phyloP scores from a whole-genome alignment of 345 rosid species.

The Gossypium australe region DNA sequence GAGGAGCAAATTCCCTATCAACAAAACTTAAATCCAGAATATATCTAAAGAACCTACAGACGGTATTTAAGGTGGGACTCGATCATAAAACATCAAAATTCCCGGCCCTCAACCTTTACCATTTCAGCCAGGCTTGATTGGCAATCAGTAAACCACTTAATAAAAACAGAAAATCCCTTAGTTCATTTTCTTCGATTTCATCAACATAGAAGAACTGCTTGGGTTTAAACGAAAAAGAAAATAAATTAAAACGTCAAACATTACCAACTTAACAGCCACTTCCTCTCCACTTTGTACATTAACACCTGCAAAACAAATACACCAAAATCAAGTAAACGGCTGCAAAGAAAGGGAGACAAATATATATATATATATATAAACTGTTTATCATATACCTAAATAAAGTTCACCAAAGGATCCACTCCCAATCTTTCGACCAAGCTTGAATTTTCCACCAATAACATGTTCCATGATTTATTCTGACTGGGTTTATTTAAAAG shows the following conservation, averaged over 20 bases:
- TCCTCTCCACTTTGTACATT: conserved; percentile 73
- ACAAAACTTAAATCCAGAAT: too few species aligned
- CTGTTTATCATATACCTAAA: conserved; percentile 42
- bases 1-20: too few species aligned
- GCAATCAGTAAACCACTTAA: background rate
- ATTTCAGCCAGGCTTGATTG: too few species aligned
- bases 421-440: conserved; percentile 94
- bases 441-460: conserved; percentile 85
- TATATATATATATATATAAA: background rate
- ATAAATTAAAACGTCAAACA: background rate
- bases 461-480: conserved; percentile 46
- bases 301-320: conserved; percentile 34
- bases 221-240: background rate
- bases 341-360: background rate
- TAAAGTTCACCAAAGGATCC: conserved; percentile 93
- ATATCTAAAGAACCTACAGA: too few species aligned
- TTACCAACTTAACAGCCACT: conserved; percentile 71
- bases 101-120: too few species aligned
- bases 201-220: background rate
- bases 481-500: background rate
- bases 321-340: background rate
- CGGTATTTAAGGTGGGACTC: too few species aligned
- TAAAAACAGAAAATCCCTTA: background rate
- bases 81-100: too few species aligned
- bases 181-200: background rate